These are phyloP conservation scores for Fusarium virguliforme DNA, from an alignment of 2,329 filamentous ascomycete genomes.

Conservation along the genomic window DNA sequence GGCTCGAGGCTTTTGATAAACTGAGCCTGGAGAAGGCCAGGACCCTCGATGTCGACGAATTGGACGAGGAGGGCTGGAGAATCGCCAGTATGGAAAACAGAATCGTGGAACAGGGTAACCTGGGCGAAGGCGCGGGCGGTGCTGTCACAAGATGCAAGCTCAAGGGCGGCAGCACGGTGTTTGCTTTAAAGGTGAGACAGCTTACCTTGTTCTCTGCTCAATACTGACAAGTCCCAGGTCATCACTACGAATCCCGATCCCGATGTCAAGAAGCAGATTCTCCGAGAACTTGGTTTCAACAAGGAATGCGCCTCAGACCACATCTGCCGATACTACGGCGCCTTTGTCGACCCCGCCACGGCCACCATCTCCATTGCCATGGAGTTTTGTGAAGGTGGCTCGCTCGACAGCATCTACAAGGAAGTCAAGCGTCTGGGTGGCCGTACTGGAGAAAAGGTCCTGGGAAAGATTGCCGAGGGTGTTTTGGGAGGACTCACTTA, in stretches of 20 bases:
- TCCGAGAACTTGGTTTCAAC: constrained; percentile 97
- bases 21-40: constrained; percentile 86
- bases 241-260: constrained; percentile 99
- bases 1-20: constrained; percentile 84
- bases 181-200: constrained; percentile 88
- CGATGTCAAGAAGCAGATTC: constrained; percentile 98
- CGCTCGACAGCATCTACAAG: constrained; percentile 95
- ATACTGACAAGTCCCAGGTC: constrained; percentile 72
- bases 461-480: constrained; percentile 96
- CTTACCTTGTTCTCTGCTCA: background rate
- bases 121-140: constrained; percentile 96
- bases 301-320: constrained; percentile 96
- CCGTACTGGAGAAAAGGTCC: constrained; percentile 94
- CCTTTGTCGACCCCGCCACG: constrained; percentile 95
- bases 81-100: constrained; percentile 91
- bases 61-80: constrained; percentile 96
- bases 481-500: constrained; percentile 95
- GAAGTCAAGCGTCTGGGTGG: constrained; percentile 97
- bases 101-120: constrained; percentile 88
- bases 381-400: constrained; percentile 98
- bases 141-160: constrained; percentile 93
- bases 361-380: constrained; percentile 98
- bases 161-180: constrained; percentile 92
- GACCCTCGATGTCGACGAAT: constrained; percentile 90
- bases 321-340: constrained; percentile 97